Evolutionary conservation across 495 filamentous ascomycete genomes (phyloP), one percentile per base, ranked within the genome.

Genomic region (Bryoglossum gracile): DNA sequence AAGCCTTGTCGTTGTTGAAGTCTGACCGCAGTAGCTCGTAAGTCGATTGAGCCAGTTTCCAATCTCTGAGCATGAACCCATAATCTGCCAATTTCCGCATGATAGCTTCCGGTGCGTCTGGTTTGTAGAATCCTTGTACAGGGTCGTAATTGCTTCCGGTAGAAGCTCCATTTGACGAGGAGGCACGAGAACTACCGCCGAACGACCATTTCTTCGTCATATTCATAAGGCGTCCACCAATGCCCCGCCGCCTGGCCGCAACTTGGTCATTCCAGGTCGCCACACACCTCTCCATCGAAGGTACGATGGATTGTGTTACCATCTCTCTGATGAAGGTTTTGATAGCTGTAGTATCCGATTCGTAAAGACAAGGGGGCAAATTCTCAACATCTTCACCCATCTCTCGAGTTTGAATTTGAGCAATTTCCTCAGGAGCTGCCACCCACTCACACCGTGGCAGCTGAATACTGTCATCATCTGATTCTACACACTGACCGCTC

Each of bases 211-310:
- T 76, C 64, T 91, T 91, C 0, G 87, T 94, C 50, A 97, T 70
- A n/a, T 83, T 90, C 68, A 94, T 84, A 61, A 98, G 89, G 2
- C 88, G 79, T 11, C 92, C 92, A 51, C 82, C 83, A 46, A 98
- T 72, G 25, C 94, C 94, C 45, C 87, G 80, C 34, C 92, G 72
- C 38, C 85, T 73, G 11, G 94, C 94, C n/a, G 88, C 89, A 6
- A 97, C 83, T 66, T 96, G 90, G 59, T 98, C 92, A 61, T 98
- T 98, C 92, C 92, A 98, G 3, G 86, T 76, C 19, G 89, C 82
- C 8, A 91, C 75, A 55, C 82, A 77, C 40, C 89, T 85, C 65
- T 98, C 92, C 94, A 98, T 97, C 46, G 83, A 87, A 0, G 92
- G 92, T 24, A 98, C 75, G 10, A 98, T 75, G 1, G 88, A 94